These are phyloP conservation scores for Solanum medicagineum DNA, from an alignment of 257 asterid species.

Conservation along the genomic window DNA sequence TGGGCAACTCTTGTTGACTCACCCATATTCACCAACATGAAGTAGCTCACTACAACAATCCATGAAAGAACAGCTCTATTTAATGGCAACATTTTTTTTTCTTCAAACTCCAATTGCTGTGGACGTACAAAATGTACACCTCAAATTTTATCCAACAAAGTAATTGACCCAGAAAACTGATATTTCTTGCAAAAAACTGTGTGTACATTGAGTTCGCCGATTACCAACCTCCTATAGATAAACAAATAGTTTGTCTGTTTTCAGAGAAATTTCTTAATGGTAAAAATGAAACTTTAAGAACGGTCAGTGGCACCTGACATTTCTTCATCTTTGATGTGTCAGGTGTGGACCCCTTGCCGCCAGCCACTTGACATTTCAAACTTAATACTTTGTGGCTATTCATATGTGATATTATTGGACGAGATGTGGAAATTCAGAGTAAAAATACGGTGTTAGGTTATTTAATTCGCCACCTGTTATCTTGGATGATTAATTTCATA, in stretches of 20 bases:
- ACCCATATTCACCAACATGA: neutral
- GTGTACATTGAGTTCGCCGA: too few species aligned
- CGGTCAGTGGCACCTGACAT: neutral
- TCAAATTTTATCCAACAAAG: neutral
- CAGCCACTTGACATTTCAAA: neutral
- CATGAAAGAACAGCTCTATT: neutral
- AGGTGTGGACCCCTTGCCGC: neutral
- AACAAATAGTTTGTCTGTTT: neutral
- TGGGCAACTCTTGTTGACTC: constrained; percentile 1
- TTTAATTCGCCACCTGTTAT: too few species aligned
- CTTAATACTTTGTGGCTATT: neutral
- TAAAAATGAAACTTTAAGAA: neutral
- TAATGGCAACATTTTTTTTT: neutral
- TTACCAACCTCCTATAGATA: too few species aligned
- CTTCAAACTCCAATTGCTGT: neutral
- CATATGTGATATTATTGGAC: neutral
- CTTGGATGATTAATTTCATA: too few species aligned
- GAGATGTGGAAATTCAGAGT: neutral
- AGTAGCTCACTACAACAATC: neutral
- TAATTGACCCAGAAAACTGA: neutral
- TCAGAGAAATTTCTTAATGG: neutral
- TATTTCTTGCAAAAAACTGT: too few species aligned
- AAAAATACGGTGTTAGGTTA: too few species aligned
- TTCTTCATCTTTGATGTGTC: neutral
- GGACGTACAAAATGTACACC: neutral